These are phyloP conservation scores for Nothophoma quercina DNA, from an alignment of 2,329 filamentous ascomycete genomes.

Conservation along the genomic window DNA sequence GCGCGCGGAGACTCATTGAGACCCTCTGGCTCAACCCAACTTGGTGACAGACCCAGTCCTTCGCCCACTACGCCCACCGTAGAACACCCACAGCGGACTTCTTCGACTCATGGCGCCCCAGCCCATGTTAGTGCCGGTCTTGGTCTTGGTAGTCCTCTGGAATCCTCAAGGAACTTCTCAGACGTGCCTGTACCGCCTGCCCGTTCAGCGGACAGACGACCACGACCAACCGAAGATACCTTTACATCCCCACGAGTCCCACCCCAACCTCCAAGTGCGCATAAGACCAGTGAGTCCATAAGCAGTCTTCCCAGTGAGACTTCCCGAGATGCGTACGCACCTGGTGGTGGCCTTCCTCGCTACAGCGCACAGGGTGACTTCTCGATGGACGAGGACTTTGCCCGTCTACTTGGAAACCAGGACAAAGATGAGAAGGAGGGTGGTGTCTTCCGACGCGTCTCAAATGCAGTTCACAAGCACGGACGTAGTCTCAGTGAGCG, in stretches of 20 bases:
- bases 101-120: constrained; percentile 40
- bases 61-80: constrained; percentile 54
- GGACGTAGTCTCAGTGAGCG: constrained; percentile 83
- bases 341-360: constrained; percentile 49
- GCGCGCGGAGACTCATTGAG: constrained; percentile 69
- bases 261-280: constrained; percentile 51
- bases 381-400: constrained; percentile 95
- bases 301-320: constrained; percentile 54
- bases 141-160: constrained; percentile 52
- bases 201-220: constrained; percentile 57
- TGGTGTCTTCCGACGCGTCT: constrained; percentile 80
- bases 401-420: constrained; percentile 79
- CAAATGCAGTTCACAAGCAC: constrained; percentile 86
- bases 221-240: constrained; percentile 48
- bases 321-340: constrained; percentile 38
- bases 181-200: constrained; percentile 56
- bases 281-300: constrained; percentile 54
- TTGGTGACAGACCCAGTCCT: constrained; percentile 64
- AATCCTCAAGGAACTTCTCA: constrained; percentile 50
- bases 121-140: constrained; percentile 52
- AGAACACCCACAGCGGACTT: constrained; percentile 49
- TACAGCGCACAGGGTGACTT: constrained; percentile 83
- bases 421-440: constrained; percentile 59
- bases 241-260: constrained; percentile 58
- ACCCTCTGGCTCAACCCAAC: constrained; percentile 57